Conservation (phyloP, 1,284 basidiomycete genomes). For the Leccinum huronense region DNA sequence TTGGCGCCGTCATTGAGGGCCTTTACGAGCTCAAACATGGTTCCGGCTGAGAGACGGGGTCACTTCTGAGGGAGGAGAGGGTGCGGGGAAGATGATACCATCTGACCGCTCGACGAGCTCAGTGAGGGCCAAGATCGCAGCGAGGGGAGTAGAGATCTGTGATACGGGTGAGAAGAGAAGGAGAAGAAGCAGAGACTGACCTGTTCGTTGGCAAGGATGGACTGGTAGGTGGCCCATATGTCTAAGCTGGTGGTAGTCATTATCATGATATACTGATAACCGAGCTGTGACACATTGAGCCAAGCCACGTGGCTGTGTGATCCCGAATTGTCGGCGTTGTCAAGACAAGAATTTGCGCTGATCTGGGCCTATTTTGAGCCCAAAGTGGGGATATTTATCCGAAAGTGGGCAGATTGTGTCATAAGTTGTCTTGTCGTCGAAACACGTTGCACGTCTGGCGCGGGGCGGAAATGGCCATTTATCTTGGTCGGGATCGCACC, state of each 20-base stretch:
- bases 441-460: conserved; percentile 57
- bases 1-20: conserved; percentile 77
- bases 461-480: conserved; percentile 39
- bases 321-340: conserved; percentile 22
- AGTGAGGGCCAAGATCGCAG: conserved; percentile 80
- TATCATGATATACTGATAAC: not conserved
- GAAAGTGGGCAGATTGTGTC: conserved; percentile 25
- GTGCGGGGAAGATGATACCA: conserved; percentile 40
- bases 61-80: conserved; percentile 18
- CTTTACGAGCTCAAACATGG: conserved; percentile 88
- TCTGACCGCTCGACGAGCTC: conserved; percentile 73
- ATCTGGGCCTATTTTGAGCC: conserved; percentile 21
- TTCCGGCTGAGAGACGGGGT: conserved; percentile 55
- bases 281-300: conserved; percentile 4
- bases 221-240: conserved; percentile 55
- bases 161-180: not conserved
- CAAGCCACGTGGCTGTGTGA: conserved; percentile 17
- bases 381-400: conserved; percentile 17
- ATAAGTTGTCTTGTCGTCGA: conserved; percentile 44
- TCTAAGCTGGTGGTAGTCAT: conserved; percentile 42
- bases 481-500: conserved; percentile 49
- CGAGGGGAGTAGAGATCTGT: conserved; percentile 82
- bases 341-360: conserved; percentile 31
- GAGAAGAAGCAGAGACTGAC: conserved; percentile 36
- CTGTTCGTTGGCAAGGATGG: conserved; percentile 56